Evolutionary conservation across 1,284 basidiomycete species (phyloP).

Genomic region (Naganishia liquefaciens): DNA sequence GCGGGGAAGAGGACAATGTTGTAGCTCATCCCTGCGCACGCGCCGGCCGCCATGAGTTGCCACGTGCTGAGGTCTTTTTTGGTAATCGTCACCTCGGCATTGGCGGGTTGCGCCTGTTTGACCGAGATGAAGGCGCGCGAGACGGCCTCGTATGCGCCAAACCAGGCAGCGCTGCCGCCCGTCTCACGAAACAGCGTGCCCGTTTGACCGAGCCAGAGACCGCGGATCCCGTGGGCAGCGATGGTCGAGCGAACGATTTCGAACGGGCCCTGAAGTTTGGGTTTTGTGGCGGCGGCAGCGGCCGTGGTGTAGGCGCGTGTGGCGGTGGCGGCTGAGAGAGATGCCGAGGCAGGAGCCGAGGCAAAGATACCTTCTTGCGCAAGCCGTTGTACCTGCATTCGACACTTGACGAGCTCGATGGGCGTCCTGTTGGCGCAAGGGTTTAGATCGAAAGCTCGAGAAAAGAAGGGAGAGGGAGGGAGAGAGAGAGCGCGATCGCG

Average conservation of each 20-base stretch:
- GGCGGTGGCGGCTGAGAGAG: neutral
- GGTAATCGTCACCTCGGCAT: slow-evolving; percentile 47
- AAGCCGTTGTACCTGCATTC: slow-evolving; percentile 93
- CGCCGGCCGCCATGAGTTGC: slow-evolving; percentile 83
- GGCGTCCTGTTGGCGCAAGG: slow-evolving; percentile 64
- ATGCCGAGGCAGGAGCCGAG: slow-evolving; percentile 39
- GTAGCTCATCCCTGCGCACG: slow-evolving; percentile 81
- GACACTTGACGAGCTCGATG: slow-evolving; percentile 88
- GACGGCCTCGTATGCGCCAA: slow-evolving; percentile 76
- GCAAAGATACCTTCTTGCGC: slow-evolving; percentile 53
- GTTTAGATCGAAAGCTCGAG: too few species aligned
- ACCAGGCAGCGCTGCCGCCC: slow-evolving; percentile 84
- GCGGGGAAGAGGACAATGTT: slow-evolving; percentile 83
- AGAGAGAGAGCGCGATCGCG: too few species aligned
- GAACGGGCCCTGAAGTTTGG: slow-evolving; percentile 65
- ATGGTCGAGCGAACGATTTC: slow-evolving; percentile 67
- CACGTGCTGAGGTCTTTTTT: slow-evolving; percentile 66
- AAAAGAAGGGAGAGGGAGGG: too few species aligned
- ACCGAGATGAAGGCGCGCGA: slow-evolving; percentile 62
- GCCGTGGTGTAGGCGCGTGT: slow-evolving; percentile 36
- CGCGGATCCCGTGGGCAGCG: slow-evolving; percentile 66
- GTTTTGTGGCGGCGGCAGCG: slow-evolving; percentile 36
- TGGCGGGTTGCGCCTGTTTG: slow-evolving; percentile 36
- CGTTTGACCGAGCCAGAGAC: slow-evolving; percentile 84
- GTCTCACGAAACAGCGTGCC: slow-evolving; percentile 84